Evolutionary conservation across 2,329 filamentous ascomycete genomes (phyloP), one percentile per base, ranked within the genome.

Genomic region (Aspergillus quadrilineatus): DNA sequence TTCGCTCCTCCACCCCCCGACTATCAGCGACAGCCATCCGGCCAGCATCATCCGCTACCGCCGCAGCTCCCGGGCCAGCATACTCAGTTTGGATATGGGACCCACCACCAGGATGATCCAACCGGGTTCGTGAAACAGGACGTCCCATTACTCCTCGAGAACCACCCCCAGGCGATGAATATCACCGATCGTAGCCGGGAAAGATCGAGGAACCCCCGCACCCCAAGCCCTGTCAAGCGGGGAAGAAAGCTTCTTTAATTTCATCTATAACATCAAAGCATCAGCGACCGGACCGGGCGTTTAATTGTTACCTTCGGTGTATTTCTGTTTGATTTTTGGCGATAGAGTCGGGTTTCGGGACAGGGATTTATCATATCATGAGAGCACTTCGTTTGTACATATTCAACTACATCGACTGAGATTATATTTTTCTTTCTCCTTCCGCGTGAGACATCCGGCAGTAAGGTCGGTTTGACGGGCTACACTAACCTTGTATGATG

Each of bases 201-300:
- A 37, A 65, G 68, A 4, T 66, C 69, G 42, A 60, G 60, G 9
- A 68, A 73, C 43, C 57, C 71, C 47, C 71, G 70, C n/a, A 73
- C 70, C 1, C 73, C 74, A 14, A 75, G 72, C 57, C 73, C 74
- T 3, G 63, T 65, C 2, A 75, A 75, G 57, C 64, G 70, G 12
- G 53, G 55, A 30, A 58, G 64, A 43, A 64, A 60, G 22, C 65
- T 70, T 2, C 48, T 58, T 30, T 60, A 36, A 55, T 37, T 28
- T 8, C 12, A 5, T 39, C 34, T 8, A n/a, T 17, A 43, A 39
- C 41, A 22, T 45, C n/a, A 34, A 53, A 59, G 60, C 59, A 63
- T 63, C 15, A 57, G 56, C 49, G 56, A 51, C 46, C 32, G 49
- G 44, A 45, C 45, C 29, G 22, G 57, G 58, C 57, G 54, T 56